Evolutionary conservation across 352 stramenopile species (phyloP), one percentile per base, ranked within the genome.

Genomic region (Globisporangium emineosum): DNA sequence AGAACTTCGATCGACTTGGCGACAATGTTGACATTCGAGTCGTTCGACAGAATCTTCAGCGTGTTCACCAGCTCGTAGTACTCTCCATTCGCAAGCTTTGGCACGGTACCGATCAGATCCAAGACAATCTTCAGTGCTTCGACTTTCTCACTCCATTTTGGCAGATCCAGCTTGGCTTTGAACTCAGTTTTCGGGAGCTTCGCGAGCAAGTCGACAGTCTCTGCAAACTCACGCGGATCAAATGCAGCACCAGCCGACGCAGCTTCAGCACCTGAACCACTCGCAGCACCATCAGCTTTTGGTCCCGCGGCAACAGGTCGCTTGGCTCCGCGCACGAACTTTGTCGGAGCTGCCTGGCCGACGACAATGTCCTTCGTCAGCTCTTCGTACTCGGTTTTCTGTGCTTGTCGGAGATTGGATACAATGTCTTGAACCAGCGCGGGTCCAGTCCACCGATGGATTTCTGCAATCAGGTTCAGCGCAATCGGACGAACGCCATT

Each of bases 131-230:
- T 91, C 13, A 96, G 61, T 2, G 81, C 86, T 64, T 85, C 88
- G 13, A 96, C 86, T 60, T 94, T 94, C 66, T 92, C 81, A 42
- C 86, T 96, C 88, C 88, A 96, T 62, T 96, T 96, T 5, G 86
- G 75, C 23, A 83, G 56, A 0, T 68, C 84, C 43, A 96, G 51
- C 37, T 94, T 94, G 0, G 79, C 62, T 49, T 88, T 88, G 67
- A 93, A 96, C 57, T 96, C 86, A 0, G 85, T 87, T 29, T 86
- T 86, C 0, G 84, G 79, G 0, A 96, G 74, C 60, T 93, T 94
- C 1, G 80, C 81, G 15, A 94, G 72, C 51, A 96, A 75, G 69
- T 94, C 82, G 15, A 96, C 83, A 4, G 83, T 93, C 60, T 94
- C 88, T 6, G 82, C 86, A 68, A 96, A 96, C 29, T 94, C 86